Percentiles rank a stretch among this genome's conserved stretches.
phyloP scores from a whole-genome alignment of 331 rosid genomes.

The Quercus lobata region DNA sequence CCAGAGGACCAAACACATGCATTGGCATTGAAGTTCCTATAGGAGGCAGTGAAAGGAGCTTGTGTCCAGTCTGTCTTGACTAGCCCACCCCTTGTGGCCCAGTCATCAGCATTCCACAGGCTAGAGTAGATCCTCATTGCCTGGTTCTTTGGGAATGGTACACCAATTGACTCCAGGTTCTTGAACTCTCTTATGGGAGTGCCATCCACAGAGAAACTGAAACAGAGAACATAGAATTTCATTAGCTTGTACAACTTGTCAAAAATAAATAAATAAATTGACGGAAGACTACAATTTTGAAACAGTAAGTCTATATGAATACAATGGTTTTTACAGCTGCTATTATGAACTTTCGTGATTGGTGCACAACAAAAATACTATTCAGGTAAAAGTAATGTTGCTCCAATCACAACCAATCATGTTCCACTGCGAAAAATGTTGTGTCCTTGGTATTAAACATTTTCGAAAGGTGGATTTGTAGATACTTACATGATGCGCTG shows the following conservation, averaged over 20 bases:
- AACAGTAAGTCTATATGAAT: no score
- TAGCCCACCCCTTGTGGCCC: slow-evolving; percentile 57
- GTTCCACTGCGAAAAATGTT: no score
- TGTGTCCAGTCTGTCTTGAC: slow-evolving; percentile 45
- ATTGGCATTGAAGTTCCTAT: slow-evolving; percentile 44
- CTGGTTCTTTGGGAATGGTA: slow-evolving; percentile 44
- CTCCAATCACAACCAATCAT: no score
- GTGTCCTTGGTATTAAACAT: no score
- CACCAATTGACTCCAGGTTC: slow-evolving; percentile 45
- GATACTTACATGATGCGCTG: slow-evolving; percentile 33
- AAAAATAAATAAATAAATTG: neutral
- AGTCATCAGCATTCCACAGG: slow-evolving; percentile 51
- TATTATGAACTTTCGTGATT: no score
- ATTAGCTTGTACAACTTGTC: no score
- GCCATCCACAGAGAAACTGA: slow-evolving; percentile 45
- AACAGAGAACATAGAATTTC: neutral
- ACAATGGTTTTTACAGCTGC: no score
- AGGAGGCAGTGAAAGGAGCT: slow-evolving; percentile 47
- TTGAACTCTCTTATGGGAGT: slow-evolving; percentile 45
- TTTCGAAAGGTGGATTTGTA: neutral
- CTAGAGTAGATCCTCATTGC: slow-evolving; percentile 46
- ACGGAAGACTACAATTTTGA: neutral
- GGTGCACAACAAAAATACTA: no score
- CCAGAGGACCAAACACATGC: slow-evolving; percentile 29
- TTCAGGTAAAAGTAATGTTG: rapidly evolving